These are phyloP conservation scores for Fagopyrum tataricum DNA, from an alignment of 148 eudicot genomes.

Conservation along the genomic window DNA sequence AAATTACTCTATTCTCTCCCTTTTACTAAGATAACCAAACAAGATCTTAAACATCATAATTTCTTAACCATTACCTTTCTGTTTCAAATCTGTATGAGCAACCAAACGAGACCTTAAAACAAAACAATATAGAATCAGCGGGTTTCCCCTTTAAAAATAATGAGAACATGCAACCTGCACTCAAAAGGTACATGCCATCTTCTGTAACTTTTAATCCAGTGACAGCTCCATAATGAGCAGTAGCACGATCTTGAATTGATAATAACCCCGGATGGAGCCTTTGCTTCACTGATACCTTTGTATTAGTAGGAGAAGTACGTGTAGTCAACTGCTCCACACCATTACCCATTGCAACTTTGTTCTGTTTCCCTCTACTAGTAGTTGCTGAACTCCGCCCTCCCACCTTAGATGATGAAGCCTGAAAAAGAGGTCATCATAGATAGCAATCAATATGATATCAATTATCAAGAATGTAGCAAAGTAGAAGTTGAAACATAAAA, in stretches of 20 bases:
- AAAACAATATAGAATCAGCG: neutral
- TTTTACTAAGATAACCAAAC: no score
- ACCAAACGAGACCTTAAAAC: neutral
- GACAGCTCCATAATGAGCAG: slow-evolving; percentile 93
- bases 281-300: slow-evolving; percentile 53
- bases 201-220: slow-evolving; percentile 77
- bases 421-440: slow-evolving; percentile 6
- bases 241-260: slow-evolving; percentile 80
- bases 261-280: slow-evolving; percentile 90
- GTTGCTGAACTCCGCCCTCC: slow-evolving; percentile 38
- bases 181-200: slow-evolving; percentile 90
- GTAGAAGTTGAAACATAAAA: neutral
- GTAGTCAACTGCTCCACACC: slow-evolving; percentile 36
- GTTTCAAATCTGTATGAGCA: no score
- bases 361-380: slow-evolving; percentile 44
- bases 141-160: neutral
- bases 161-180: slow-evolving; percentile 61
- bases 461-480: slow-evolving; percentile 1
- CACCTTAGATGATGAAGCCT: slow-evolving; percentile 47
- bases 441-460: neutral
- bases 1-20: no score
- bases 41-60: no score
- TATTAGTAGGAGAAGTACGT: slow-evolving; percentile 32
- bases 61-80: no score
- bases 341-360: slow-evolving; percentile 39